Conservation (phyloP, 202 grass and related monocot species). For the Hordeum pubiflorum region DNA sequence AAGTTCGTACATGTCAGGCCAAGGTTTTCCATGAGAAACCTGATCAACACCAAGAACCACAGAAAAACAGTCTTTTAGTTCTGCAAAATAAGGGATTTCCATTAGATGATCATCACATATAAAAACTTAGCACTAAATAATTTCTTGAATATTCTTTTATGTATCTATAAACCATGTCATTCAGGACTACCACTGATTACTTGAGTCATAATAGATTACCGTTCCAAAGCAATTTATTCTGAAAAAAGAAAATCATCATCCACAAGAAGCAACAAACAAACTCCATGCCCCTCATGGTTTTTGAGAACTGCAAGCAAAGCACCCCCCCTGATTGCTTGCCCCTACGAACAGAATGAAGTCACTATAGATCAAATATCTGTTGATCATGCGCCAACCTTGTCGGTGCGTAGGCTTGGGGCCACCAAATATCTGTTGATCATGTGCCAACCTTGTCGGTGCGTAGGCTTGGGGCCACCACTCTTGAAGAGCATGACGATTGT, state of each 20-base stretch:
- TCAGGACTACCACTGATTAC: background rate
- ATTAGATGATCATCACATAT: background rate
- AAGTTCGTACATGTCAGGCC: conserved; percentile 53
- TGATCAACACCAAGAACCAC: conserved; percentile 79
- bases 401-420: too few relatives aligned
- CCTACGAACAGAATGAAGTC: too few relatives aligned
- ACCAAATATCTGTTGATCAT: too few relatives aligned
- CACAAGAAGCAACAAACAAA: background rate
- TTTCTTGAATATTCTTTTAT: background rate
- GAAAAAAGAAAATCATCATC: background rate
- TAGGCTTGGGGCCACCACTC: too few relatives aligned
- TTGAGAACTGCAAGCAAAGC: too few relatives aligned
- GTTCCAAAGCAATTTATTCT: background rate
- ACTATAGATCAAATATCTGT: too few relatives aligned
- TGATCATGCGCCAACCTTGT: too few relatives aligned
- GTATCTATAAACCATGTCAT: background rate
- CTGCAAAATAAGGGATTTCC: conserved; percentile 31
- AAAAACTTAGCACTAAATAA: background rate
- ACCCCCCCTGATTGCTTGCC: too few relatives aligned
- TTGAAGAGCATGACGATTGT: too few relatives aligned
- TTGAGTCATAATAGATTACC: background rate
- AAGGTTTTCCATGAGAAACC: conserved; percentile 72
- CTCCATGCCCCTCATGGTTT: too few relatives aligned
- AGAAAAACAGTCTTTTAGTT: conserved; percentile 63
- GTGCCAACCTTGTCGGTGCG: too few relatives aligned